A percentile compares a stretch with the other conserved stretches of the same genome.
Conservation (phyloP, 1,284 basidiomycete species). For the Pseudozyma sp. region DNA sequence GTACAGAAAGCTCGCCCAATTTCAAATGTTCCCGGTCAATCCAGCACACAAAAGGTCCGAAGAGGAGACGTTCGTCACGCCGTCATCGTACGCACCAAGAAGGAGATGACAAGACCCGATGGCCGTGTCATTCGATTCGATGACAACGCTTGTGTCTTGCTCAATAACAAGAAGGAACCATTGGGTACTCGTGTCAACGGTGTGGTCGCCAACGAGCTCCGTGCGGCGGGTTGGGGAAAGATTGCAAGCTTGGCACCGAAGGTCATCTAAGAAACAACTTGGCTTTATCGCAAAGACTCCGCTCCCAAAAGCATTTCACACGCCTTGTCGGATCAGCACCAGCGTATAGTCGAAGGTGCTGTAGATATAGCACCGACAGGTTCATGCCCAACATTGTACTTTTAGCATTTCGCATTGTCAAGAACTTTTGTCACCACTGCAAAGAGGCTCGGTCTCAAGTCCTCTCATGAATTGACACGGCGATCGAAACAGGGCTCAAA, state of each 20-base stretch:
- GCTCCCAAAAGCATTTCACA: conserved; percentile 19
- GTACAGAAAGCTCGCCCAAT: conserved; percentile 92
- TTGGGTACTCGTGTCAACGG: conserved; percentile 93
- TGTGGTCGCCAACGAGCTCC: conserved; percentile 88
- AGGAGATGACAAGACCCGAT: conserved; percentile 84
- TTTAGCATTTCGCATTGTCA: conserved; percentile 20
- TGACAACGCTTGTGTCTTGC: conserved; percentile 94
- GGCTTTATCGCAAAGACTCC: neutral
- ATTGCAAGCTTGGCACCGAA: conserved; percentile 91
- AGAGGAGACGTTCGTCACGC: conserved; percentile 93
- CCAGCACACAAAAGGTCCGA: conserved; percentile 76
- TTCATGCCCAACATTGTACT: conserved; percentile 21
- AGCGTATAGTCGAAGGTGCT: too few species aligned
- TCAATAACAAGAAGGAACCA: conserved; percentile 98
- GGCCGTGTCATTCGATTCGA: conserved; percentile 90
- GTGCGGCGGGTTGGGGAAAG: conserved; percentile 94
- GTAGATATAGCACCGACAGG: too few species aligned
- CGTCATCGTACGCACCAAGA: conserved; percentile 91
- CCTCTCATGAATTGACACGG: neutral
- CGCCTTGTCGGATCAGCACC: neutral
- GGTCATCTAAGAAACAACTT: conserved; percentile 72
- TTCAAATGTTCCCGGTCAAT: conserved; percentile 65
- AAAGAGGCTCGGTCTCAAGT: neutral
- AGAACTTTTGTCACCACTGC: conserved; percentile 16
- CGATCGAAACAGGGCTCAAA: neutral